Evolutionary conservation across 768 basidiomycete species (phyloP).

Genomic region (Lentinula boryana): DNA sequence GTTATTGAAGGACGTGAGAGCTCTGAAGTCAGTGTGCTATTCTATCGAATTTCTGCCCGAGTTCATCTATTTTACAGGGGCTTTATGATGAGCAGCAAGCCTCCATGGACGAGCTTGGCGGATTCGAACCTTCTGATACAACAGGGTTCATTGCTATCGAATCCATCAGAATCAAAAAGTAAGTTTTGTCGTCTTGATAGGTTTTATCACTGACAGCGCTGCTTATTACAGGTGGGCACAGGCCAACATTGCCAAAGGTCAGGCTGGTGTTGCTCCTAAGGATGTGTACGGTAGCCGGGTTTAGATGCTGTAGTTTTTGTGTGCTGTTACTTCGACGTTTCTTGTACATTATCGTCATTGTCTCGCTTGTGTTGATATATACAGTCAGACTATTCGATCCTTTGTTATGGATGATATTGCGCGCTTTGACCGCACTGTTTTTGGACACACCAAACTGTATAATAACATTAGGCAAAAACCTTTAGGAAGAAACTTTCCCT

Average conservation of each 20-base stretch:
- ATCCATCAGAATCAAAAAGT: slow-evolving; percentile 98
- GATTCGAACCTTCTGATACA: slow-evolving; percentile 94
- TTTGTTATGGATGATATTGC: too few species aligned
- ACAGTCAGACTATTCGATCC: too few species aligned
- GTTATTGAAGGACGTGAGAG: slow-evolving; percentile 89
- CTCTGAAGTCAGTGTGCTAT: slow-evolving; percentile 48
- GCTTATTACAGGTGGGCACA: slow-evolving; percentile 68
- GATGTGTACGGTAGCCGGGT: slow-evolving; percentile 74
- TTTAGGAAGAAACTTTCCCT: too few species aligned
- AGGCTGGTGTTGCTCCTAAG: slow-evolving; percentile 67
- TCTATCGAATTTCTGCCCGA: neutral
- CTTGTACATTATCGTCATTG: neutral
- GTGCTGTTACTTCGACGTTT: neutral
- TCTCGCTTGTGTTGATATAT: too few species aligned
- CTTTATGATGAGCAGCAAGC: slow-evolving; percentile 94
- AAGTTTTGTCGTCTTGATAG: slow-evolving; percentile 21
- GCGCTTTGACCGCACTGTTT: too few species aligned
- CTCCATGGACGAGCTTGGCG: slow-evolving; percentile 98
- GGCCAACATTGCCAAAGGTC: slow-evolving; percentile 80
- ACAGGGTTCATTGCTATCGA: slow-evolving; percentile 97
- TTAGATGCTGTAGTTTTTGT: slow-evolving; percentile 16
- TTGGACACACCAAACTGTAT: too few species aligned
- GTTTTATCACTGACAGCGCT: neutral
- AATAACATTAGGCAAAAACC: too few species aligned
- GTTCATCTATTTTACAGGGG: slow-evolving; percentile 39